Base-by-base conservation (phyloP, 306 rosid species). In the Sesbania bispinosa region DNA sequence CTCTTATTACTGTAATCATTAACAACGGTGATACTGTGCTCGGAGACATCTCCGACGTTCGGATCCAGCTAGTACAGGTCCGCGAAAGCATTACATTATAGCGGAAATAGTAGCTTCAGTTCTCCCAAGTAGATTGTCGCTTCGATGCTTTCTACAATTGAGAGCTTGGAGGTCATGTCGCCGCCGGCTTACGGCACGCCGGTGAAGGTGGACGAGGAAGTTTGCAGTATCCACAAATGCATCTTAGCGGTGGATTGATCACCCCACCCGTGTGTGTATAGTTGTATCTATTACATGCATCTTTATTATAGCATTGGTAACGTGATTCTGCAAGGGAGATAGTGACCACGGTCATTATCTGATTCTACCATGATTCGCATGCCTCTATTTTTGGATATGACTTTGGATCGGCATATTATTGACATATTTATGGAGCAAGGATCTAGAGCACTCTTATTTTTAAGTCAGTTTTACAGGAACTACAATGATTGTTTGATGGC, bases 351-450 rank as follows among this genome's bases (percentile, higher is more conserved):
- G 94, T 69, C 96, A 6, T 79, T 81, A 66, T 77, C 80, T 24
- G 92, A 88, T 77, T 90, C 98, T 62, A 93, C 98, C 71, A 85
- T 90, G 74, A 90, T 93, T 65, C 98, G 98, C 23, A 93, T 93
- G 97, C 98, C 98, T 54, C 55, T 93, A 47, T 90, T 96, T 15
- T 62, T 86, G 57, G 90, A 85, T 48, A 85, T 32, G 86, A 85
- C 79, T 52, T 78, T 73, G 97, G 85, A 62, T 71, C 85, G 65
- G 81, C 87, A 88, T 71, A 83, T 93, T 66, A 85, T 59, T 74
- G 92, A 88, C 58, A 74, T 69, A 79, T 90, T 93, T 69, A 75
- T 80, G 80, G 89, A 85, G 82, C 90, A 88, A 41, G 90, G 93
- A 62, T 90, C 97, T 79, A 85, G 94, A 84, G 68, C 92, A 47